Base-by-base conservation (phyloP, 2,329 filamentous ascomycete species). In the Celoporthe dispersa region DNA sequence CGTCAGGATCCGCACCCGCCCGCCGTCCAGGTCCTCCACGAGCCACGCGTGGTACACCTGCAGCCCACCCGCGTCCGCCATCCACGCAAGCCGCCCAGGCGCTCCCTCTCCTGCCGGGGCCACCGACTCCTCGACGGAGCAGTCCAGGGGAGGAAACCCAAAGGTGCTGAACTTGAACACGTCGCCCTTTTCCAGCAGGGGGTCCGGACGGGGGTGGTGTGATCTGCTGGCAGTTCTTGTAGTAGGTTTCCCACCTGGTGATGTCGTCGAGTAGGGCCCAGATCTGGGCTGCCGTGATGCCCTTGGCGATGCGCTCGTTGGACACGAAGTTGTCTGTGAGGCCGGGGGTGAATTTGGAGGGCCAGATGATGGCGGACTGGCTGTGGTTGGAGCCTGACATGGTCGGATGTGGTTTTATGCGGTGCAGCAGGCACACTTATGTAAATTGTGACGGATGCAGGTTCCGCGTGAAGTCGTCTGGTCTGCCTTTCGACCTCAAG, bases 291-390 rank as follows among this genome's bases (percentile, higher is more conserved):
- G 76, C 74, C 0, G 74, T 76, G 66, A 78, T 69, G 28, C 75
- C 76, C 48, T 73, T 75, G 51, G 71, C 76, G 65, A 76, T 75
- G 19, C 76, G 71, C 37, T 78, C 77, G 62, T 78, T 78, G 28
- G 75, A 77, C 25, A 77, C 75, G 44, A 73, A 78, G 64, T 77
- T 78, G 69, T 78, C 76, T 7, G 76, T 77, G 1, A 72, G 76
- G 28, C 76, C 76, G 1, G 76, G 77, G 0, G 75, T 74, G 68
- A 73, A 78, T 25, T 74, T 70, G 48, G 73, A 55, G 2, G 76
- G 76, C 77, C 76, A 78, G 39, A 68, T 69, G 60, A 78, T 76
- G 61, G 73, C 68, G 1, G 73, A 75, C 72, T 68, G 69, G 14
- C 57, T 48, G 31, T 33, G n/a, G 86, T 61, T 63, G 31, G 44